These are phyloP conservation scores for bread wheat (Triticum aestivum) DNA, from an alignment of 176 grass and related monocot species.

Conservation along the genomic window IWGSC_CS_RefSeq_v2.1 NC_057812.1:96532282-96532781, in stretches of 20 bases:
- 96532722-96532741: conserved; percentile 44
- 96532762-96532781: conserved; percentile 55
- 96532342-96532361: conserved; percentile 53
- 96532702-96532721: conserved; percentile 28
- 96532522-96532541: neutral
- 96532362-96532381: conserved; percentile 48
- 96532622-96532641: conserved; percentile 31
- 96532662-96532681: conserved; percentile 34
- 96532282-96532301: conserved; percentile 48
- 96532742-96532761: conserved; percentile 47
- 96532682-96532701: conserved; percentile 17
- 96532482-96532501: neutral
- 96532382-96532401: conserved; percentile 42
- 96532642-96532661: conserved; percentile 21
- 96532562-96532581: neutral
- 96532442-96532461: neutral
- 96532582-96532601: conserved; percentile 12
- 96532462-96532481: neutral
- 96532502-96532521: neutral
- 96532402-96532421: conserved; percentile 25
- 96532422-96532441: neutral
- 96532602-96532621: conserved; percentile 47
- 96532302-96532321: conserved; percentile 51
- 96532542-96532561: neutral
- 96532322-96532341: conserved; percentile 55